Conservation (phyloP, 2,329 filamentous ascomycete genomes). For the Trichoderma endophyticum region DNA sequence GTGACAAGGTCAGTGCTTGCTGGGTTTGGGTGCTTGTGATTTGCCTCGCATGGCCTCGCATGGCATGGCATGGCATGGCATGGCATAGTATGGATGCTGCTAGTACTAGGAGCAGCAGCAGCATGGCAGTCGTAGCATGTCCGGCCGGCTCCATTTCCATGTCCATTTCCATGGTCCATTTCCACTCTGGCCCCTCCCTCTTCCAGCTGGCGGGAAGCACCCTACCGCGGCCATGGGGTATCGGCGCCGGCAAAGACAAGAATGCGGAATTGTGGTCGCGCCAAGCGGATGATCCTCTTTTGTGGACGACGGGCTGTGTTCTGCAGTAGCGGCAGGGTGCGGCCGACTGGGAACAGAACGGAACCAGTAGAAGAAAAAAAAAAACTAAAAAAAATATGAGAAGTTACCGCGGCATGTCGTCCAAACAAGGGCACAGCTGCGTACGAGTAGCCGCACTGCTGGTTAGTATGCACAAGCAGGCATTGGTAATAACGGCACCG, state of each 20-base stretch:
- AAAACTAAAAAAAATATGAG: background rate
- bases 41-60: conserved; percentile 19
- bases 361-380: background rate
- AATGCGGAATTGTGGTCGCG: conserved; percentile 1
- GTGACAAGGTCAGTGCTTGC: background rate
- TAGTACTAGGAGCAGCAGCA: background rate
- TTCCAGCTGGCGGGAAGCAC: background rate
- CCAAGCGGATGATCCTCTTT: conserved; percentile 9
- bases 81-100: background rate
- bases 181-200: background rate
- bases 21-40: conserved; percentile 6
- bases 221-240: background rate
- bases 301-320: conserved; percentile 4
- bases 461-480: background rate
- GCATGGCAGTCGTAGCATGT: background rate
- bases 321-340: conserved; percentile 12
- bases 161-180: background rate
- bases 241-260: background rate
- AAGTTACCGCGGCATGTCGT: background rate
- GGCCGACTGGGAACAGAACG: background rate
- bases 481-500: background rate
- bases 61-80: conserved; percentile 8
- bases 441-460: background rate
- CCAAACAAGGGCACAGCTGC: background rate
- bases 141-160: background rate